Evolutionary conservation across 2,329 filamentous ascomycete species (phyloP).

Genomic region (Diaporthe helianthi): DNA sequence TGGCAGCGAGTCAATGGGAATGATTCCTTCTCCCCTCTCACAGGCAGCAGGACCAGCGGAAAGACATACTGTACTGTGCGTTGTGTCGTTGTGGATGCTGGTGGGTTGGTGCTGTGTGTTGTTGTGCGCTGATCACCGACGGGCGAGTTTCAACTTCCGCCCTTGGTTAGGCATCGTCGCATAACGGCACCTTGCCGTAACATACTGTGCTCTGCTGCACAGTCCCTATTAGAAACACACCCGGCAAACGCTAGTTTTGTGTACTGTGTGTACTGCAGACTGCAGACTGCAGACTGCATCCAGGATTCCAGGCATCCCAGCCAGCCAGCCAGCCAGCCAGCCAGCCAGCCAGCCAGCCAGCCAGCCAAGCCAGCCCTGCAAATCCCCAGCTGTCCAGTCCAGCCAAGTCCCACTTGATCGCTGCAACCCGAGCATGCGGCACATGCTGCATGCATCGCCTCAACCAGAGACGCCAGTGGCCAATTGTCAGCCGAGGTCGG

Average conservation of each 20-base stretch:
- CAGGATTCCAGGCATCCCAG: too few relatives aligned
- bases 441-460: conserved; percentile 28
- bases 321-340: conserved; percentile 12
- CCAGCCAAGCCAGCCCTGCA: conserved; percentile 21
- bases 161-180: conserved; percentile 24
- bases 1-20: conserved; percentile 19
- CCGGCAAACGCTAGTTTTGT: background rate
- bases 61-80: conserved; percentile 2
- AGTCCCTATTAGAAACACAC: background rate
- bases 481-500: conserved; percentile 20
- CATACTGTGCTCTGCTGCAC: conserved; percentile 2
- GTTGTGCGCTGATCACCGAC: conserved; percentile 30
- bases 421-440: conserved; percentile 27
- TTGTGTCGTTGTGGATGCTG: background rate
- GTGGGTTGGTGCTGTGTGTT: conserved; percentile 2
- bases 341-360: conserved; percentile 3
- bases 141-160: conserved; percentile 31
- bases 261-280: background rate
- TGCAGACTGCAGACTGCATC: conserved; percentile 12
- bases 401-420: conserved; percentile 14
- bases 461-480: conserved; percentile 25
- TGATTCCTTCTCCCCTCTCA: background rate
- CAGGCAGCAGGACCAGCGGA: background rate
- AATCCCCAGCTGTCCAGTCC: conserved; percentile 15
- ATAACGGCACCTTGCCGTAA: background rate